A percentile compares a stretch with the other conserved stretches of the same genome.
Evolutionary conservation across 2,329 filamentous ascomycete genomes (phyloP).

Genomic region (Beauveria medogensis): DNA sequence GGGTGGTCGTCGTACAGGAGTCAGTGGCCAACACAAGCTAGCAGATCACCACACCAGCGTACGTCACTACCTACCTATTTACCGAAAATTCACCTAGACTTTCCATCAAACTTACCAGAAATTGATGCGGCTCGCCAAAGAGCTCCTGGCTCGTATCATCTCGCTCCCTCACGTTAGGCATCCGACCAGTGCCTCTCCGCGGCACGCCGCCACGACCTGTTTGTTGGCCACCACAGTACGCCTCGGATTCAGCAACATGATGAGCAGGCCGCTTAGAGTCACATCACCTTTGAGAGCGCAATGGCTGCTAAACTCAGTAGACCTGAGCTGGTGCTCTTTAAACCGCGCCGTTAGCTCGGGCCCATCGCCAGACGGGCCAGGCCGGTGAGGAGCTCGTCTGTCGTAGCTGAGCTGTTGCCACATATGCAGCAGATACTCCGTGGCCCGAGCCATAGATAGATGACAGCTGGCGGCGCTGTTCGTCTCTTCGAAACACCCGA

Average conservation of each 20-base stretch:
- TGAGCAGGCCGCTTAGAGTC: slow-evolving; percentile 71
- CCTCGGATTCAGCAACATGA: slow-evolving; percentile 75
- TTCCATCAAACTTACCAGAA: slow-evolving; percentile 32
- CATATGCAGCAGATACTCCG: slow-evolving; percentile 68
- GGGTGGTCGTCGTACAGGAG: slow-evolving; percentile 82
- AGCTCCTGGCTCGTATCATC: slow-evolving; percentile 33
- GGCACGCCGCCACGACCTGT: slow-evolving; percentile 45
- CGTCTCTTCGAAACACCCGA: background rate
- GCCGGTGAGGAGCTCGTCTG: slow-evolving; percentile 50
- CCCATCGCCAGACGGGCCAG: slow-evolving; percentile 59
- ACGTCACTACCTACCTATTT: background rate
- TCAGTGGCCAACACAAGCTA: slow-evolving; percentile 78
- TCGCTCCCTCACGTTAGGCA: slow-evolving; percentile 66
- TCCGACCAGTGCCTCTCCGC: slow-evolving; percentile 53
- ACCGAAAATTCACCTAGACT: no score
- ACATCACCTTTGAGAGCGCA: slow-evolving; percentile 59
- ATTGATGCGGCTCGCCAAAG: slow-evolving; percentile 40
- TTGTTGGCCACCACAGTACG: slow-evolving; percentile 63
- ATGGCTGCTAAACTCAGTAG: slow-evolving; percentile 84
- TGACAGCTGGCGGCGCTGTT: background rate
- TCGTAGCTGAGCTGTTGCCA: slow-evolving; percentile 65
- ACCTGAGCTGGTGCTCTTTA: slow-evolving; percentile 60
- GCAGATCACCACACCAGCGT: slow-evolving; percentile 1
- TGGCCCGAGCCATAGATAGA: slow-evolving; percentile 23
- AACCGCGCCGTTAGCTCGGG: slow-evolving; percentile 33